Evolutionary conservation across 2,329 filamentous ascomycete genomes (phyloP).

Genomic region (Tolypocladium endophyticum): DNA sequence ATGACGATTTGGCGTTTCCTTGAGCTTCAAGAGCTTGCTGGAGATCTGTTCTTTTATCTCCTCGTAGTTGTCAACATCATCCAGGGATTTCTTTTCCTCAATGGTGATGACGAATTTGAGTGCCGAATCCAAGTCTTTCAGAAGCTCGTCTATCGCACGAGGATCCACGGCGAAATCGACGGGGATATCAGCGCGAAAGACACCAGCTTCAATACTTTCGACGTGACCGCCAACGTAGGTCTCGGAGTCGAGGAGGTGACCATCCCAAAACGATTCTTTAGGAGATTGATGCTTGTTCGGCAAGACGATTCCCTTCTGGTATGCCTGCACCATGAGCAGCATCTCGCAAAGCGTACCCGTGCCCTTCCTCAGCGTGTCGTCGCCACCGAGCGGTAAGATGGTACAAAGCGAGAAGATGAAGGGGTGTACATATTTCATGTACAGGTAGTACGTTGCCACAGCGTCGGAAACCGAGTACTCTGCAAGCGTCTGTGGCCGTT

Average conservation of each 20-base stretch:
- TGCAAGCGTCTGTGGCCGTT: constrained; percentile 85
- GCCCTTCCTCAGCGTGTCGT: constrained; percentile 88
- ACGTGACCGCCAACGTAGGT: constrained; percentile 98
- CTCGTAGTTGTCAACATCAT: constrained; percentile 72
- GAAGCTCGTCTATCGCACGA: constrained; percentile 77
- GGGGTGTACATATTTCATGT: constrained; percentile 99
- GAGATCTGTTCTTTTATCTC: constrained; percentile 77
- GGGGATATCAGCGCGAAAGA: constrained; percentile 91
- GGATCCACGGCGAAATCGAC: constrained; percentile 90
- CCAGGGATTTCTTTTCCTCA: constrained; percentile 72
- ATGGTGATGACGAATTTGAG: constrained; percentile 78
- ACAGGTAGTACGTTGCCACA: constrained; percentile 95
- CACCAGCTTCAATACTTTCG: constrained; percentile 96
- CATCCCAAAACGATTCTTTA: constrained; percentile 91
- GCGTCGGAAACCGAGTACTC: constrained; percentile 99
- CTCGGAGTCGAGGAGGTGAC: constrained; percentile 89
- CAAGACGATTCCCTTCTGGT: constrained; percentile 79
- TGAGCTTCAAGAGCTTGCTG: constrained; percentile 59
- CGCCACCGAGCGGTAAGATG: constrained; percentile 84
- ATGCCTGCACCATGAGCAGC: constrained; percentile 98
- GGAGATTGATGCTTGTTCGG: constrained; percentile 93
- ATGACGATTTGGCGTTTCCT: constrained; percentile 69
- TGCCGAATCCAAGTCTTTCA: constrained; percentile 78
- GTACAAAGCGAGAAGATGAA: constrained; percentile 99
- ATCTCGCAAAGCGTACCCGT: constrained; percentile 99